Evolutionary conservation across 2,329 filamentous ascomycete species (phyloP).

Genomic region (Fusarium redolens): DNA sequence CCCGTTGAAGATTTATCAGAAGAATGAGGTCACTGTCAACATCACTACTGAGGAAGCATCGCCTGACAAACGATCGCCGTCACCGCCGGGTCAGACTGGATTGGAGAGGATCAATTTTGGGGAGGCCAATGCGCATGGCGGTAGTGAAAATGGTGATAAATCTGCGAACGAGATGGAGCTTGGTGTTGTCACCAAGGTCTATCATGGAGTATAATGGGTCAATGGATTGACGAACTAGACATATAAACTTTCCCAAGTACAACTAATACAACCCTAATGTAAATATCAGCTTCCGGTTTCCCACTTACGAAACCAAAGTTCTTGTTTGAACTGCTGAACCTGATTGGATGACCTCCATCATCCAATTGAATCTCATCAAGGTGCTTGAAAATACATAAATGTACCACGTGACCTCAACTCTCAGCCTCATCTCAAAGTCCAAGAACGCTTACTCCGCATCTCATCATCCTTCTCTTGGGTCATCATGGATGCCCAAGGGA

Average conservation of each 20-base stretch:
- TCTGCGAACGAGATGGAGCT: slow-evolving; percentile 33
- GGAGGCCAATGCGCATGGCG: not conserved
- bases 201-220: slow-evolving; percentile 33
- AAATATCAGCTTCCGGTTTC: not conserved
- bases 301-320: too few species aligned
- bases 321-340: too few species aligned
- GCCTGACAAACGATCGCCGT: slow-evolving; percentile 1
- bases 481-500: not conserved
- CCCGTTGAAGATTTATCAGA: slow-evolving; percentile 53
- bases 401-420: not conserved
- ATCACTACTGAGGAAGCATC: slow-evolving; percentile 37
- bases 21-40: slow-evolving; percentile 48
- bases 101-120: not conserved
- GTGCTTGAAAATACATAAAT: not conserved
- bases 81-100: not conserved
- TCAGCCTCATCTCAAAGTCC: not conserved
- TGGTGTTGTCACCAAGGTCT: slow-evolving; percentile 44
- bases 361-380: not conserved
- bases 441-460: not conserved
- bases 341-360: not conserved
- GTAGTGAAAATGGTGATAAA: slow-evolving; percentile 18
- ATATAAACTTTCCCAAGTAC: not conserved
- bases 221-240: not conserved
- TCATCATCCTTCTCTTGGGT: too few species aligned
- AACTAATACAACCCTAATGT: not conserved